Conservation (phyloP, 78 protist species). For the Dictyostelium citrinum region DNA sequence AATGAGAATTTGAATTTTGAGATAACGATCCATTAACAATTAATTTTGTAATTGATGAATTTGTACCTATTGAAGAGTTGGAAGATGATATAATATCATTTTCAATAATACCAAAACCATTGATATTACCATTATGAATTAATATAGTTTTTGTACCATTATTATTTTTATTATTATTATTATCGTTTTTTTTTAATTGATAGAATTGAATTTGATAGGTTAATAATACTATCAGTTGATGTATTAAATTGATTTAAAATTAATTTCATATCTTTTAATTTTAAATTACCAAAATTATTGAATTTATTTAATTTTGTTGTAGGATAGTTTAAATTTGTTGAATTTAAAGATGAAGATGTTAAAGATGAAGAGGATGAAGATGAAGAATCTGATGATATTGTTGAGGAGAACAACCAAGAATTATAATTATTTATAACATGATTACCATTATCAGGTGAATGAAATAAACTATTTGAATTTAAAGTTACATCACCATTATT, state of each 20-base stretch:
- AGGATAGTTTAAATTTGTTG: neutral
- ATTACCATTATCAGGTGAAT: neutral
- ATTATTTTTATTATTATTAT: neutral
- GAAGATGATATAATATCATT: neutral
- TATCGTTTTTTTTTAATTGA: neutral
- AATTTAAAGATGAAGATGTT: neutral
- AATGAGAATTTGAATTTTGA: neutral
- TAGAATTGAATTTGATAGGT: neutral
- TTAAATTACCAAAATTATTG: neutral
- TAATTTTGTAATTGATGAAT: neutral
- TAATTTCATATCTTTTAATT: neutral
- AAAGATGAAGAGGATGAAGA: neutral
- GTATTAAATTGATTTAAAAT: neutral
- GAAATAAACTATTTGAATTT: neutral
- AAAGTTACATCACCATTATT: neutral
- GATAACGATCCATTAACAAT: neutral
- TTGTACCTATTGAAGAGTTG: neutral
- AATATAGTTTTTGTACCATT: neutral
- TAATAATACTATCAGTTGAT: neutral
- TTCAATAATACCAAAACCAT: neutral
- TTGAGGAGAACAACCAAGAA: neutral
- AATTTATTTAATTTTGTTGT: neutral
- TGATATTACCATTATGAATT: neutral
- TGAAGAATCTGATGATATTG: neutral
- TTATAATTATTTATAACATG: neutral